Evolutionary conservation across 371 early-diverging fungal genomes (phyloP).

Genomic region (Syncephalastrum monosporum): DNA sequence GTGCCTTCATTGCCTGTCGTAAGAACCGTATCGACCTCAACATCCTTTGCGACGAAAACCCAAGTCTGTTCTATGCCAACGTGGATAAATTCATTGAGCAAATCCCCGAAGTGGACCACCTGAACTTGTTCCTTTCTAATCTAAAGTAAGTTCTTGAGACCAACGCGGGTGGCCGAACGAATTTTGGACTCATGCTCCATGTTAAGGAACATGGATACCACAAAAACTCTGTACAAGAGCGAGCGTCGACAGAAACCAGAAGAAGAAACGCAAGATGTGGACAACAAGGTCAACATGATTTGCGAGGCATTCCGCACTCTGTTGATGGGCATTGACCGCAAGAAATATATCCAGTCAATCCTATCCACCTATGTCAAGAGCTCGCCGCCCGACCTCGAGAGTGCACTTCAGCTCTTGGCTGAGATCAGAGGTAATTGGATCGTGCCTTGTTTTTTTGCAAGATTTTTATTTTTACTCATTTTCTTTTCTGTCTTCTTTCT

Average conservation of each 20-base stretch:
- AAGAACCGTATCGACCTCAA: slow-evolving; percentile 93
- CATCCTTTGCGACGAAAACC: slow-evolving; percentile 78
- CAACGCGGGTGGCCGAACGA: not conserved
- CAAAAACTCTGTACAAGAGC: slow-evolving; percentile 62
- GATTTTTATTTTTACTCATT: slow-evolving; percentile 36
- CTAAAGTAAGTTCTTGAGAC: slow-evolving; percentile 50
- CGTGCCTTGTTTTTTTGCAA: not conserved
- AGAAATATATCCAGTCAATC: slow-evolving; percentile 77
- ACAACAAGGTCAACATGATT: slow-evolving; percentile 75
- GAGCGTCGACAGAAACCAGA: slow-evolving; percentile 10
- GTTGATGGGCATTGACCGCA: slow-evolving; percentile 58
- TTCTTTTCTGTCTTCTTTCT: slow-evolving; percentile 27
- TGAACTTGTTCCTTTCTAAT: slow-evolving; percentile 89
- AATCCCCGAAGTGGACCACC: slow-evolving; percentile 78
- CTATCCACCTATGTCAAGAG: slow-evolving; percentile 86
- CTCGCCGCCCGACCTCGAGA: slow-evolving; percentile 83
- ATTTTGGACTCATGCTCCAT: not conserved
- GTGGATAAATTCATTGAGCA: slow-evolving; percentile 72
- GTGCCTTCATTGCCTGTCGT: slow-evolving; percentile 85
- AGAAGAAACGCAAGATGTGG: slow-evolving; percentile 14
- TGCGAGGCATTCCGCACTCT: slow-evolving; percentile 72
- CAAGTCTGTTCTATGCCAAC: slow-evolving; percentile 66
- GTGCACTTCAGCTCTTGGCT: slow-evolving; percentile 68
- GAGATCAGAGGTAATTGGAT: slow-evolving; percentile 47
- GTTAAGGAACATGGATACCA: slow-evolving; percentile 65